Evolutionary conservation across 1,284 basidiomycete species (phyloP).

Genomic region (Rhodotorula glutinis): DNA sequence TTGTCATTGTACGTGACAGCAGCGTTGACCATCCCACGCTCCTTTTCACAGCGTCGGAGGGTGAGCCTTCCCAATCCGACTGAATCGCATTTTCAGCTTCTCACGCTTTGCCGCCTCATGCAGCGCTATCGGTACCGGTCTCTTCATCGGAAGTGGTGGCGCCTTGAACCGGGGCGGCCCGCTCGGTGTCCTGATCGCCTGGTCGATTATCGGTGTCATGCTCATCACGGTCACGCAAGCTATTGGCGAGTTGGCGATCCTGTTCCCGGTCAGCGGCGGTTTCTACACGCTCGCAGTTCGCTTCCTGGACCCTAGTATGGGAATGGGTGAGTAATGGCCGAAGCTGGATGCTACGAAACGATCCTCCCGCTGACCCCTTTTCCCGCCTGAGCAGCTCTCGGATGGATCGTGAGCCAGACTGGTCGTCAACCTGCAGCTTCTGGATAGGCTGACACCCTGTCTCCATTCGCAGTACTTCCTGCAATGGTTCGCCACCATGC

Average conservation of each 20-base stretch:
- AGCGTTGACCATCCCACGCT: too few relatives aligned
- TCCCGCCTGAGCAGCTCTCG: conserved; percentile 44
- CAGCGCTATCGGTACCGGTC: conserved; percentile 23
- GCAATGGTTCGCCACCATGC: not conserved
- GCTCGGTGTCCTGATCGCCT: conserved; percentile 45
- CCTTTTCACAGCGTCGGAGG: not conserved
- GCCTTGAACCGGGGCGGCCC: conserved; percentile 54
- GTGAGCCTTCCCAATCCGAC: not conserved
- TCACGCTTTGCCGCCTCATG: conserved; percentile 17
- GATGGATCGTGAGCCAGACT: conserved; percentile 37
- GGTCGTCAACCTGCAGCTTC: too few relatives aligned
- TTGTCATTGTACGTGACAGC: too few relatives aligned
- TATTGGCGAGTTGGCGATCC: conserved; percentile 50
- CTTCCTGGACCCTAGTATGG: conserved; percentile 41
- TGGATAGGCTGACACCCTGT: not conserved
- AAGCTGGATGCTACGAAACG: too few relatives aligned
- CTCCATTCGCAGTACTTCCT: not conserved
- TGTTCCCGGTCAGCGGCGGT: conserved; percentile 51
- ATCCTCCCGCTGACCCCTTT: not conserved
- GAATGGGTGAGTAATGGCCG: conserved; percentile 20
- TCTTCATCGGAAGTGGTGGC: conserved; percentile 47
- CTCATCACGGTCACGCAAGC: conserved; percentile 41
- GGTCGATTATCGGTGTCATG: conserved; percentile 47
- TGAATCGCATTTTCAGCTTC: too few relatives aligned
- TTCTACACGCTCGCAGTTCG: conserved; percentile 51